Evolutionary conservation across 2,329 filamentous ascomycete genomes (phyloP).

Genomic region (Colletotrichum cuscutae): DNA sequence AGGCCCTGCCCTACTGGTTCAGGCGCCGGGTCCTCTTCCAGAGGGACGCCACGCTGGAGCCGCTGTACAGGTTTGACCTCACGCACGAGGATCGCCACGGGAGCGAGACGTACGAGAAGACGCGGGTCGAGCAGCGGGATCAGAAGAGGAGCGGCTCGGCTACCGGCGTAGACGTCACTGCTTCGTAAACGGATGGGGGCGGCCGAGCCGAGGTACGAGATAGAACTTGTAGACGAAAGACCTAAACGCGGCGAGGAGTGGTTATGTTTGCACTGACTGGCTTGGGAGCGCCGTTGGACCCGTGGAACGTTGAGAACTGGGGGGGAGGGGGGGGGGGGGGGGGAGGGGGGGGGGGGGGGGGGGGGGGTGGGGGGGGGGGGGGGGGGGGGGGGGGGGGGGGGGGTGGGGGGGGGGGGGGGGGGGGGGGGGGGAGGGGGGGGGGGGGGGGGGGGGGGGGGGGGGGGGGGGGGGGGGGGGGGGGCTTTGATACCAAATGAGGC

Average conservation of each 20-base stretch:
- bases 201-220: no score
- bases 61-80: slow-evolving; percentile 54
- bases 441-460: no score
- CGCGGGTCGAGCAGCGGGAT: slow-evolving; percentile 51
- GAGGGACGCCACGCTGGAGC: slow-evolving; percentile 48
- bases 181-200: background rate
- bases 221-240: no score
- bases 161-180: background rate
- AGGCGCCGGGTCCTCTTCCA: slow-evolving; percentile 43
- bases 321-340: no score
- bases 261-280: background rate
- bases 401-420: no score
- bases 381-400: no score
- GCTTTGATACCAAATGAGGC: background rate
- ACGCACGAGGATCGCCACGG: slow-evolving; percentile 39
- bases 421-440: no score
- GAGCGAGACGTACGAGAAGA: slow-evolving; percentile 49
- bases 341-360: no score
- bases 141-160: slow-evolving; percentile 18
- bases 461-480: background rate
- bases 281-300: background rate
- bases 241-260: background rate
- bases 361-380: no score
- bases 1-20: slow-evolving; percentile 47
- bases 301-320: background rate